Evolutionary conservation across 192 early-diverging fungal genomes (phyloP), one percentile per base, ranked within the genome.

Genomic region (Mortierella hygrophila): DNA sequence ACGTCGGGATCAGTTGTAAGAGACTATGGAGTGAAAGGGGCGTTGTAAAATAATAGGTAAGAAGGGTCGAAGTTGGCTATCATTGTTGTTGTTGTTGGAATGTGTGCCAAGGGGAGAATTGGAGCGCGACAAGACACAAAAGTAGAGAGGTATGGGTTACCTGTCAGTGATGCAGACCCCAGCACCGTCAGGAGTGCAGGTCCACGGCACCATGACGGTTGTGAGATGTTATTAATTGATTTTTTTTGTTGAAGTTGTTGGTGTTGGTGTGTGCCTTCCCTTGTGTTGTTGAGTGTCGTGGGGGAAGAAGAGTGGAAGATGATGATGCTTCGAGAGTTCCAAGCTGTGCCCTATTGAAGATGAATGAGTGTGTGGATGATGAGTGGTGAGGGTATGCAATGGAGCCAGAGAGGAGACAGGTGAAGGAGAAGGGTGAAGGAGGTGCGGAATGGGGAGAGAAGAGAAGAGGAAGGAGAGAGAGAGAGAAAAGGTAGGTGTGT

Each of bases 1-100:
- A 86, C 29, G 84, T 86, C 18, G 84, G 84, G 65, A 86, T 68
- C 29, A 86, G 76, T 42, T 86, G 84, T 52, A 86, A 23, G 20
- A 81, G 71, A 75, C 84, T 86, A 70, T 29, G 41, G 37, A 8
- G 26, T n/a, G 23, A 23, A 70, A 23, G 37, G 60, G n/a, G 9
- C 11, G 44, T 46, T 15, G 11, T 11, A 46, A 29, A 15, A 15
- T 4, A 23, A 20, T 52, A 32, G 29, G 10, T 15, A 65, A 29
- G 26, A 23, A 0, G 55, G 52, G 2, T 10, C 55, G 55, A 60
- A 3, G 55, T 60, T 26, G 21, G n/a, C 21, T 49, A 13, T 49
- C 16, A 16, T 49, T 49, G 47, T 18, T 49, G 47, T 49, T 52
- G 49, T 52, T 52, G 49, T 52, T 52, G 49, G 15, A 52, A 16